These are phyloP conservation scores for Fusarium hostae DNA, from an alignment of 2,329 filamentous ascomycete genomes.

Conservation along the genomic window DNA sequence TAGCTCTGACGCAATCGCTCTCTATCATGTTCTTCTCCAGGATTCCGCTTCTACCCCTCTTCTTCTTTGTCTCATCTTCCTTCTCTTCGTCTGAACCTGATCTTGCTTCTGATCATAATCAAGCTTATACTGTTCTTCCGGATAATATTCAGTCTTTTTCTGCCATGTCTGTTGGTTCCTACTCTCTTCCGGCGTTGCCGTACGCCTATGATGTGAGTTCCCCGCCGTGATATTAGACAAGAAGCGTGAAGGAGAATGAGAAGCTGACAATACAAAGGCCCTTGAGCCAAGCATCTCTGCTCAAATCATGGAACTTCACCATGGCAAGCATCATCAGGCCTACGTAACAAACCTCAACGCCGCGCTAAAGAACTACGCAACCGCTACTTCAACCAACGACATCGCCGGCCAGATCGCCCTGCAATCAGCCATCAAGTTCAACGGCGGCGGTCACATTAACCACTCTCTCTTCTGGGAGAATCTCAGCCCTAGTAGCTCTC, in stretches of 20 bases:
- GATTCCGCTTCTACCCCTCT: constrained; percentile 33
- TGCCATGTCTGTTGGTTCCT: constrained; percentile 56
- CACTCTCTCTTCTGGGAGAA: constrained; percentile 94
- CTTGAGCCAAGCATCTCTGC: constrained; percentile 78
- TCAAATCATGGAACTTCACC: constrained; percentile 85
- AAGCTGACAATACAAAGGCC: constrained; percentile 58
- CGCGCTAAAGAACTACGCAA: constrained; percentile 68
- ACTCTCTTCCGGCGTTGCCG: constrained; percentile 72
- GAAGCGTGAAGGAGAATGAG: no score
- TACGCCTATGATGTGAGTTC: constrained; percentile 75
- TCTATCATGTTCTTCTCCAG: constrained; percentile 19
- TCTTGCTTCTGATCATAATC: constrained; percentile 1
- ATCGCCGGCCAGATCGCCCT: constrained; percentile 73
- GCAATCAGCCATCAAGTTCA: constrained; percentile 82
- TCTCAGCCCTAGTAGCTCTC: constrained; percentile 69
- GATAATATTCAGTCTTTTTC: not conserved
- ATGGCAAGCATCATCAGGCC: constrained; percentile 81
- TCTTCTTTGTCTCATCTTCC: constrained; percentile 18
- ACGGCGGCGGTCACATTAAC: constrained; percentile 93
- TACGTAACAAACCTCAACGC: constrained; percentile 82
- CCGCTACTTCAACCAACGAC: constrained; percentile 66
- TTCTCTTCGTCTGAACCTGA: constrained; percentile 5
- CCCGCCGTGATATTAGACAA: no score
- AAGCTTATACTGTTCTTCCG: not conserved
- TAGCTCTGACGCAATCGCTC: constrained; percentile 33